A percentile compares a stretch with the other conserved stretches of the same genome.
Conservation (phyloP, 2,329 filamentous ascomycete species). For the Emergomyces africanus region DNA sequence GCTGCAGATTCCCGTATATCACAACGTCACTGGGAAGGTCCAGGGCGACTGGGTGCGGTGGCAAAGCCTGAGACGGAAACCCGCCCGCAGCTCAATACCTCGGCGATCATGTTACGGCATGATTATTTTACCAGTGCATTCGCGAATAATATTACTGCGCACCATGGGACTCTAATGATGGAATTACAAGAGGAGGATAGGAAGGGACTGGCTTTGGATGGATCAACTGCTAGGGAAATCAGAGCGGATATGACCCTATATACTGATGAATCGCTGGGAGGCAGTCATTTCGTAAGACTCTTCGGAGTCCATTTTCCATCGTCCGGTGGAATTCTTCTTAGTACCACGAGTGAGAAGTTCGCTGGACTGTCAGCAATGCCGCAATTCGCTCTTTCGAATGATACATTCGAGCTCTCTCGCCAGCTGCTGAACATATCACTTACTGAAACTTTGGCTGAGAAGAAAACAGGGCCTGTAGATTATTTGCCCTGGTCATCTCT, state of each 20-base stretch:
- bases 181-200: conserved; percentile 47
- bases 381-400: conserved; percentile 55
- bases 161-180: conserved; percentile 55
- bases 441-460: conserved; percentile 47
- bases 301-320: conserved; percentile 77
- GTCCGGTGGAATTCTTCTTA: conserved; percentile 67
- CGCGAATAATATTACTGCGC: conserved; percentile 68
- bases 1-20: conserved; percentile 49
- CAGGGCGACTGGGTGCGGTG: conserved; percentile 62
- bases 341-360: conserved; percentile 88
- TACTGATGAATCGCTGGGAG: conserved; percentile 55
- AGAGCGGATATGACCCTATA: conserved; percentile 58
- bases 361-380: conserved; percentile 83
- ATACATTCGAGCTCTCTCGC: conserved; percentile 45
- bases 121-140: conserved; percentile 57
- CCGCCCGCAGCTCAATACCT: conserved; percentile 48
- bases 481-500: conserved; percentile 65
- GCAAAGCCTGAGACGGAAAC: conserved; percentile 28
- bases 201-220: conserved; percentile 23
- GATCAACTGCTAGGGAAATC: conserved; percentile 53
- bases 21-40: conserved; percentile 64
- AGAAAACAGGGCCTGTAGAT: conserved; percentile 46
- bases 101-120: conserved; percentile 49
- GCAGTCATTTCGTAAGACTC: conserved; percentile 66
- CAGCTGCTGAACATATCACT: conserved; percentile 62